A percentile compares a stretch with the other conserved stretches of the same genome.
These are phyloP conservation scores for Potentilla sterilis DNA, from an alignment of 306 rosid species.

Conservation along the genomic window DNA sequence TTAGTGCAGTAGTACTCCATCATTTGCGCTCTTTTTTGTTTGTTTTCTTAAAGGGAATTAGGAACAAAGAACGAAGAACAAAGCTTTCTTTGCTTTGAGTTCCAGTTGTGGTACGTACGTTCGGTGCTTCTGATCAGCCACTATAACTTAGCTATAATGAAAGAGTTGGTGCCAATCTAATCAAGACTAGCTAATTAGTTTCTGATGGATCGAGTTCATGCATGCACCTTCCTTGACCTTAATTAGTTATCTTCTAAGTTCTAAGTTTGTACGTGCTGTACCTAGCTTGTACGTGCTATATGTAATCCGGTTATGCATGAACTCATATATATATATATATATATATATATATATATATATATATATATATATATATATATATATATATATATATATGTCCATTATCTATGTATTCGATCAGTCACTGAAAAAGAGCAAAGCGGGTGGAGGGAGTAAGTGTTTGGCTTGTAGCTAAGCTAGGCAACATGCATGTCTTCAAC, in stretches of 20 bases:
- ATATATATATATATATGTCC: no score
- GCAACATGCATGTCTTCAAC: not conserved
- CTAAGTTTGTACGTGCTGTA: not conserved
- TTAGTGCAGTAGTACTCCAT: no score
- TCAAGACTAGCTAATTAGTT: not conserved
- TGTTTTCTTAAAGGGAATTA: slow-evolving; percentile 3
- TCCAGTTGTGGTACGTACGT: not conserved
- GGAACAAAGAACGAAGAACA: not conserved
- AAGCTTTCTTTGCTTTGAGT: not conserved
- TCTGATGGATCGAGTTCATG: not conserved
- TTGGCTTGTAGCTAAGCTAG: not conserved
- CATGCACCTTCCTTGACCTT: not conserved
- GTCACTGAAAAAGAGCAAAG: not conserved
- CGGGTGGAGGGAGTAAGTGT: not conserved
- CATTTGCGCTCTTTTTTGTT: not conserved
- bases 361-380: no score
- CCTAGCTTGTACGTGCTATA: not conserved
- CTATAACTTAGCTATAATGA: not conserved
- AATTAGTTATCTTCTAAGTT: not conserved
- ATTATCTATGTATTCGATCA: not conserved
- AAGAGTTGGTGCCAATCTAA: slow-evolving; percentile 5
- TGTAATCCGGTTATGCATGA: not conserved
- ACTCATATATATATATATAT: no score
- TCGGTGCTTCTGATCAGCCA: not conserved
- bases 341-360: no score